Base-by-base conservation (phyloP, 805 yeast genomes). In the Yamadazyma insecticola region DNA sequence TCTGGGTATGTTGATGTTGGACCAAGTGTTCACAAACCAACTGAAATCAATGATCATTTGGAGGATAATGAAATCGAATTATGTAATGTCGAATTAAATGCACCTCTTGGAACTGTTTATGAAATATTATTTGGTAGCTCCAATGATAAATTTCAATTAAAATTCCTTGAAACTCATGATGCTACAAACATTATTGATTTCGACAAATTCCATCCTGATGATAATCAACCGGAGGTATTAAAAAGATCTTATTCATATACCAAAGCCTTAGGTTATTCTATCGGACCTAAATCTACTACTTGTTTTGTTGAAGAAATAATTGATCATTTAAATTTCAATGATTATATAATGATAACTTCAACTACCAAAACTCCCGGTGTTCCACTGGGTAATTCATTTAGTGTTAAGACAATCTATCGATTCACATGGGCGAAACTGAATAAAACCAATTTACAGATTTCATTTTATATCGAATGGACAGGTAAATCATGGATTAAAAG, bases 271-370 rank as follows among this genome's bases (percentile, higher is more conserved):
- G 76, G 78, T 31, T 88, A 74, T 32, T 74, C 96, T 1, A 77
- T 92, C 22, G 98, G 98, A 0, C 98, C 98, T 9, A 88, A 86
- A 47, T 86, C 90, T 15, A 89, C 99, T 2, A 76, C 71, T 35
- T 85, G 95, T 51, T 75, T 77, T 19, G 67, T 64, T 5, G 57
- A 55, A 3, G 96, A 88, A 44, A 60, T 67, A 0, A 65, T 84
- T 13, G 73, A 76, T 26, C 57, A 69, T 27, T 57, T 70, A 45
- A 81, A 84, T 46, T 63, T 66, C 30, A 60, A 71, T 4, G 63
- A 67, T 12, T 70, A 70, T 41, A 72, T 86, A 20, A 70, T 76
- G 36, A 76, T 87, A 2, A 58, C 77, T 2, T 76, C 79, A 24
- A 64, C 74, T 2, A 76, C 90, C 0, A 64, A 61, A 24, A 89